Percentiles rank a stretch among this genome's conserved stretches.
phyloP scores from a whole-genome alignment of 139 green algal genomes.

The Chlorella sorokiniana region DNA sequence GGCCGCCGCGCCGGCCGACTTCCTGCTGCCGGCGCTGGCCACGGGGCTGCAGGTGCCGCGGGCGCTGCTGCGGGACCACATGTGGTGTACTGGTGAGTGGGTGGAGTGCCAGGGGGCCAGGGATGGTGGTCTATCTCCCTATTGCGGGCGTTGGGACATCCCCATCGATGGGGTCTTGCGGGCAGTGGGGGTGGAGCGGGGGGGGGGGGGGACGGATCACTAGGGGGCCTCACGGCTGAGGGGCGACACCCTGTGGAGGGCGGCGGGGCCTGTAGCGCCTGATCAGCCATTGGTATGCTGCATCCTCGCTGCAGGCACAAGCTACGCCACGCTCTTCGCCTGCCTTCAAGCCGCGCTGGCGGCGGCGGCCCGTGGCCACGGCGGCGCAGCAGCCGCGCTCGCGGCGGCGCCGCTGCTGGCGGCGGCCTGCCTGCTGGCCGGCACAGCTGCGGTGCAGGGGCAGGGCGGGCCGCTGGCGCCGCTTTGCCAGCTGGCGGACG shows the following conservation, averaged over 20 bases:
- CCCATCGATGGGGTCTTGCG: no score
- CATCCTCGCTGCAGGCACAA: conserved; percentile 2
- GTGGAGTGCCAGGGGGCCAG: neutral
- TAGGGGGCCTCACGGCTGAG: no score
- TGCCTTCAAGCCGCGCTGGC: conserved; percentile 14
- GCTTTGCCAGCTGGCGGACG: neutral
- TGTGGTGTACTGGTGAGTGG: conserved; percentile 19
- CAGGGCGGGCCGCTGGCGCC: neutral
- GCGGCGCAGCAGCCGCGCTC: conserved; percentile 27
- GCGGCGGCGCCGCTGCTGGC: conserved; percentile 43
- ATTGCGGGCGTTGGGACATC: no score
- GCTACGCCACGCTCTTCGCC: conserved; percentile 16
- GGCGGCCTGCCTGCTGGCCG: conserved; percentile 19
- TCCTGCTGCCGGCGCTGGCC: conserved; percentile 24
- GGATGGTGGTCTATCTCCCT: neutral
- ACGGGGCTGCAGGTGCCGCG: conserved; percentile 26
- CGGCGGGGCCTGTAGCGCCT: neutral
- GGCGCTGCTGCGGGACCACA: conserved; percentile 13
- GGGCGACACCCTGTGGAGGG: no score
- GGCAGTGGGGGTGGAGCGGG: no score
- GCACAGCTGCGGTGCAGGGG: neutral
- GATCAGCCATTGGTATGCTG: neutral
- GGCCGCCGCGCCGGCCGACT: neutral
- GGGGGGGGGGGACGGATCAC: no score
- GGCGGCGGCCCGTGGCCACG: conserved; percentile 30